Percentiles rank a stretch among this genome's conserved stretches.
phyloP scores from a whole-genome alignment of 2,329 filamentous ascomycete genomes.

The Hypomyces rosellus region DNA sequence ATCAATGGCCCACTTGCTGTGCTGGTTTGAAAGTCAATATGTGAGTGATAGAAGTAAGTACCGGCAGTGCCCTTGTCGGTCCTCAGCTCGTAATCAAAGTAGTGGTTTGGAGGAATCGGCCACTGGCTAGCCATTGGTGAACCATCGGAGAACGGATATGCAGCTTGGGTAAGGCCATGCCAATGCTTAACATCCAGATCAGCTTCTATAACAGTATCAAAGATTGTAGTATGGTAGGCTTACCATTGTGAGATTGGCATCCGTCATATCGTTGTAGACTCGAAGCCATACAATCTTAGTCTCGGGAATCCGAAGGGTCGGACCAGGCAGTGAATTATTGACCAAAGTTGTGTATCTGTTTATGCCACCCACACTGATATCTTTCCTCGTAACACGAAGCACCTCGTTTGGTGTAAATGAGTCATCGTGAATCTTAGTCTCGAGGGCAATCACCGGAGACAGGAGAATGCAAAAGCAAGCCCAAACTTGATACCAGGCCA shows the following conservation, averaged over 20 bases:
- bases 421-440: constrained; percentile 18
- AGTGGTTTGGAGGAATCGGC: constrained; percentile 55
- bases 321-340: constrained; percentile 48
- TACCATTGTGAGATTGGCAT: constrained; percentile 53
- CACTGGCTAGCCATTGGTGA: constrained; percentile 55
- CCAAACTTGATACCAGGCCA: neutral
- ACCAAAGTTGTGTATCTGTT: constrained; percentile 28
- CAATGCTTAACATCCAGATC: constrained; percentile 45
- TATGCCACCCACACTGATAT: constrained; percentile 23
- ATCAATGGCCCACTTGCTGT: constrained; percentile 53
- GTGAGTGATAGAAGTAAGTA: constrained; percentile 64
- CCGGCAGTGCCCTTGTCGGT: constrained; percentile 48
- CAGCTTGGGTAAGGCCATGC: constrained; percentile 56
- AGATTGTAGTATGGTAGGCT: constrained; percentile 7
- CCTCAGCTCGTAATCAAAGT: constrained; percentile 61
- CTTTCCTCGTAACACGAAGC: constrained; percentile 37
- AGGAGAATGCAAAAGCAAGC: neutral
- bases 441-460: neutral
- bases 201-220: neutral
- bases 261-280: constrained; percentile 51
- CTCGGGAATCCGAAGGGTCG: constrained; percentile 39
- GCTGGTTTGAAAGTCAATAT: constrained; percentile 56
- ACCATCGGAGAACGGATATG: constrained; percentile 59
- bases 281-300: constrained; percentile 46
- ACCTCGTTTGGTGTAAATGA: constrained; percentile 37